A percentile compares a stretch with the other conserved stretches of the same genome.
Evolutionary conservation across 352 stramenopile genomes (phyloP).

Genomic region (Phytophthora constricta): DNA sequence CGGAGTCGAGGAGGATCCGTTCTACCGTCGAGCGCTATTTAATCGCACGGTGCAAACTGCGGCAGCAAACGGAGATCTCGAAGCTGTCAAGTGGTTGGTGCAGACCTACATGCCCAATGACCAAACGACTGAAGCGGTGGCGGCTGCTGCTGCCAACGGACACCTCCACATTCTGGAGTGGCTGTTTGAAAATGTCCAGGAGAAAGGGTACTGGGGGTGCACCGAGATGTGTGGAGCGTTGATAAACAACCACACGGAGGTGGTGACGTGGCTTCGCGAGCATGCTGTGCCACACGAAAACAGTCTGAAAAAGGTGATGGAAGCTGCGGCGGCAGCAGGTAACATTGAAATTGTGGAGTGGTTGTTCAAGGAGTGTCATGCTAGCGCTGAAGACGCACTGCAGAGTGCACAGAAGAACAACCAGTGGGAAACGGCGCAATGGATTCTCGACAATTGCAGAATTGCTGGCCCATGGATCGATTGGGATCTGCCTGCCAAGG

Average conservation of each 20-base stretch:
- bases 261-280: not conserved
- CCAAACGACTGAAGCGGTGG: slow-evolving; percentile 3
- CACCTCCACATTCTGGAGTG: slow-evolving; percentile 20
- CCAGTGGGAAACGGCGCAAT: not conserved
- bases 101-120: slow-evolving; percentile 8
- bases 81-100: slow-evolving; percentile 16
- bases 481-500: not conserved
- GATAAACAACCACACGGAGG: slow-evolving; percentile 6
- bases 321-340: not conserved
- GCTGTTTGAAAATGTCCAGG: slow-evolving; percentile 9
- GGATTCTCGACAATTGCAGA: not conserved
- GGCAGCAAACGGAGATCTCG: slow-evolving; percentile 11
- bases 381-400: not conserved
- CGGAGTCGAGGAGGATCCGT: slow-evolving; percentile 14
- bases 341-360: not conserved
- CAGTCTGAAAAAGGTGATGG: not conserved
- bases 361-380: not conserved
- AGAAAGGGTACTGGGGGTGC: slow-evolving; percentile 7
- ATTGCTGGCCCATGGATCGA: not conserved
- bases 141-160: slow-evolving; percentile 12
- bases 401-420: not conserved
- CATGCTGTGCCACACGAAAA: slow-evolving; percentile 1
- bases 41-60: not conserved
- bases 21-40: slow-evolving; percentile 10
- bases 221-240: slow-evolving; percentile 20